Evolutionary conservation across 441 rosid genomes (phyloP).

Genomic region (Gossypium laxum): DNA sequence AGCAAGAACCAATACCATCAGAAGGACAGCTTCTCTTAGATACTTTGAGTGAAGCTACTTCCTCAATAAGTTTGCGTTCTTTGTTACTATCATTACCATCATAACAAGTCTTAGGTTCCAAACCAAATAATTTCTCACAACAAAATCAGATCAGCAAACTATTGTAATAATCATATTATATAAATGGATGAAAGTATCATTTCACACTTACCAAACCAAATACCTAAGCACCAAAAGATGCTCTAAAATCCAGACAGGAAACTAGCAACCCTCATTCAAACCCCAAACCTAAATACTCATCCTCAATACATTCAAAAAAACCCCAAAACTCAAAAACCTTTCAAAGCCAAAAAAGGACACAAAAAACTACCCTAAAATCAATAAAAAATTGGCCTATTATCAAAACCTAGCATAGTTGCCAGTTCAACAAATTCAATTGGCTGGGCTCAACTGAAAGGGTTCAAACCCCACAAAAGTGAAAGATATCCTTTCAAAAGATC

Average conservation of each 20-base stretch:
- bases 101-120: constrained; percentile 10
- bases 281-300: neutral
- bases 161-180: neutral
- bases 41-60: constrained; percentile 46
- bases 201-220: neutral
- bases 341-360: neutral
- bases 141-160: neutral
- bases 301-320: neutral
- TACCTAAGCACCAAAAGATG: neutral
- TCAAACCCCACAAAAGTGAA: no score
- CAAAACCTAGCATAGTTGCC: neutral
- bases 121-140: neutral
- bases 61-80: constrained; percentile 60
- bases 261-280: neutral
- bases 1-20: constrained; percentile 25
- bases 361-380: neutral
- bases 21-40: constrained; percentile 32
- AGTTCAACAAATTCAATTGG: neutral
- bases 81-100: constrained; percentile 37
- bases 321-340: neutral
- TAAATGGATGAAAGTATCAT: neutral
- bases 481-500: no score
- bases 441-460: neutral
- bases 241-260: neutral
- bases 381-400: neutral